Base-by-base conservation (phyloP, 2,329 filamentous ascomycete species). In the Cylindrodendrum hubeiense region DNA sequence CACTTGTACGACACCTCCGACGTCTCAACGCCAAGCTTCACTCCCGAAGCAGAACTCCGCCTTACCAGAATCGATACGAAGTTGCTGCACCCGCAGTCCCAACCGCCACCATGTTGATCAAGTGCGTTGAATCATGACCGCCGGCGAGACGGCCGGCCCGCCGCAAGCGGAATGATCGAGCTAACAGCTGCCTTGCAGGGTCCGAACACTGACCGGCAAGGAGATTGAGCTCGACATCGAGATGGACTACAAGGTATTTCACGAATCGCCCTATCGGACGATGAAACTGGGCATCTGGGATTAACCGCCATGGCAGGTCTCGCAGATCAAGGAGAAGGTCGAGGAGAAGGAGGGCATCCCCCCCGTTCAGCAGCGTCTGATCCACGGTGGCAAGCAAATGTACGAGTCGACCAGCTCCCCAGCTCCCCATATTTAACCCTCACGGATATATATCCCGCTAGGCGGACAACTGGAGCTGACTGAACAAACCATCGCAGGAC, bases 271-370 rank as follows among this genome's bases (percentile, higher is more conserved):
- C 8, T 12, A 22, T 8, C 17, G 34, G 22, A 21, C 5, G 15
- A 5, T 21, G 12, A 39, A 34, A 17, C 21, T 46, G 47, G 26
- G 30, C 21, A 3, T 39, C 21, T 28, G 4, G 22, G 41, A 52
- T 60, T 75, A 64, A 73, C 60, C 12, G 21, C n/a, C 33, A 22
- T 37, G 41, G 52, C 71, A 97, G 94, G 93, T 98, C 74, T 91
- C 92, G 43, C 91, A 95, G 80, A 98, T 99, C 87, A 99, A 99
- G 87, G 96, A 98, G 83, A 95, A 95, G 76, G 96, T 99, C 60
- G 96, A 99, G 82, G 96, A 99, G 85, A 98, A 98, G 84, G 96
- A 98, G 79, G 96, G 96, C 62, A 99, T 99, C 75, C 95, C 96
- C 46, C 96, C 96, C 1, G 94, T 96, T 19, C 96, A 99, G 83